A percentile compares a stretch with the other conserved stretches of the same genome.
Evolutionary conservation across 768 basidiomycete species (phyloP).

Genomic region (Boletus pseudopeckii): DNA sequence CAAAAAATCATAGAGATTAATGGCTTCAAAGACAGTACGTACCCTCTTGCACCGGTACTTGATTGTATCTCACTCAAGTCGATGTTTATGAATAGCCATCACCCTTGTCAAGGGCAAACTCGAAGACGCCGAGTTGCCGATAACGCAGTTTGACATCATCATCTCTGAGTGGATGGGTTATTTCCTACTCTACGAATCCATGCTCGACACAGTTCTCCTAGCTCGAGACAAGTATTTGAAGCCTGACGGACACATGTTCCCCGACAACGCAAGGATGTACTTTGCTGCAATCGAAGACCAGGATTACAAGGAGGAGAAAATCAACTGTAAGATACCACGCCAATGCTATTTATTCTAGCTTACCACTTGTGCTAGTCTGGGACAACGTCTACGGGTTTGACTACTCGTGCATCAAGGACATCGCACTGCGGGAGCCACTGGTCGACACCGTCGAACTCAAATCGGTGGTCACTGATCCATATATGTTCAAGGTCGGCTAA

Average conservation of each 20-base stretch:
- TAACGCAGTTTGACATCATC: constrained; percentile 95
- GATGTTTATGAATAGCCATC: constrained; percentile 54
- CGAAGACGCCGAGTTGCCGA: constrained; percentile 86
- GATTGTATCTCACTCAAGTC: constrained; percentile 2
- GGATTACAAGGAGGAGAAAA: constrained; percentile 99
- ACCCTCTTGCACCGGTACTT: background rate
- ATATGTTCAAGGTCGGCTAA: constrained; percentile 68
- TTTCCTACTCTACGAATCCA: constrained; percentile 97
- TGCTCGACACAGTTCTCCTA: constrained; percentile 97
- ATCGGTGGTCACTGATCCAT: constrained; percentile 91
- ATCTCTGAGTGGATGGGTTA: constrained; percentile 99
- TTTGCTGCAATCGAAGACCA: constrained; percentile 98
- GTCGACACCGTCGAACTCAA: constrained; percentile 99
- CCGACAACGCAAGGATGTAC: constrained; percentile 89
- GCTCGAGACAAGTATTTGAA: constrained; percentile 97
- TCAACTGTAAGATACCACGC: constrained; percentile 67
- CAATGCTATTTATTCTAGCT: background rate
- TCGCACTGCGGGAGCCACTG: constrained; percentile 91
- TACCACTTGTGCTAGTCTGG: constrained; percentile 68
- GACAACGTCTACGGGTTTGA: constrained; percentile 99
- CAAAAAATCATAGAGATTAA: constrained; percentile 95
- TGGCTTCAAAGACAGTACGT: constrained; percentile 91
- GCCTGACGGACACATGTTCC: constrained; percentile 89
- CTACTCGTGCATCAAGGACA: constrained; percentile 99
- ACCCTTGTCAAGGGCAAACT: constrained; percentile 98